Evolutionary conservation across 208 protist species (phyloP).

Genomic region (Tritrichomonas musculus): DNA sequence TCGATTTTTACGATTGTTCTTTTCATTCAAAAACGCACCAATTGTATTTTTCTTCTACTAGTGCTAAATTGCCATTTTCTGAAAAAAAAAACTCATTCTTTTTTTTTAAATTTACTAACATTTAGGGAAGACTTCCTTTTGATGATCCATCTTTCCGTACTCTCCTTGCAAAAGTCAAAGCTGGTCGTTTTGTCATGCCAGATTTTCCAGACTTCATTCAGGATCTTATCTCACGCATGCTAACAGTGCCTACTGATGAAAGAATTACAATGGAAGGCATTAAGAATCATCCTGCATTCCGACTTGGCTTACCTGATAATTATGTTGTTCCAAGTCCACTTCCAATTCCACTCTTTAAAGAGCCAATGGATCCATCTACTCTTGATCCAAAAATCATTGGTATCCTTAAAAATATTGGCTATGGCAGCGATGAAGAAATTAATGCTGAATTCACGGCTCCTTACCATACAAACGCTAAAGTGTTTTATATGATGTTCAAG

Average conservation of each 20-base stretch:
- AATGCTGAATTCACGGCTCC: background rate
- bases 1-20: too few species aligned
- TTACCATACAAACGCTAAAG: background rate
- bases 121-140: constrained; percentile 20
- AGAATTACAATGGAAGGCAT: constrained; percentile 35
- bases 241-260: constrained; percentile 22
- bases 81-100: too few species aligned
- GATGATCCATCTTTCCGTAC: constrained; percentile 21
- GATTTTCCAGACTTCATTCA: background rate
- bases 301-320: constrained; percentile 11
- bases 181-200: background rate
- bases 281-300: constrained; percentile 37
- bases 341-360: background rate
- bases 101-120: constrained; percentile 22
- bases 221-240: constrained; percentile 39
- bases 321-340: background rate
- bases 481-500: background rate
- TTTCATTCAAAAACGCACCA: too few species aligned
- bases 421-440: background rate
- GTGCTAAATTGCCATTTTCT: too few species aligned
- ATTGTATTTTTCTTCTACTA: too few species aligned
- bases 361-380: background rate
- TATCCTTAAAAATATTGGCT: background rate
- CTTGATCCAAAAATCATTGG: background rate
- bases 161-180: background rate